These are phyloP conservation scores for Colletotrichum zoysiae DNA, from an alignment of 2,329 filamentous ascomycete genomes.

Conservation along the genomic window DNA sequence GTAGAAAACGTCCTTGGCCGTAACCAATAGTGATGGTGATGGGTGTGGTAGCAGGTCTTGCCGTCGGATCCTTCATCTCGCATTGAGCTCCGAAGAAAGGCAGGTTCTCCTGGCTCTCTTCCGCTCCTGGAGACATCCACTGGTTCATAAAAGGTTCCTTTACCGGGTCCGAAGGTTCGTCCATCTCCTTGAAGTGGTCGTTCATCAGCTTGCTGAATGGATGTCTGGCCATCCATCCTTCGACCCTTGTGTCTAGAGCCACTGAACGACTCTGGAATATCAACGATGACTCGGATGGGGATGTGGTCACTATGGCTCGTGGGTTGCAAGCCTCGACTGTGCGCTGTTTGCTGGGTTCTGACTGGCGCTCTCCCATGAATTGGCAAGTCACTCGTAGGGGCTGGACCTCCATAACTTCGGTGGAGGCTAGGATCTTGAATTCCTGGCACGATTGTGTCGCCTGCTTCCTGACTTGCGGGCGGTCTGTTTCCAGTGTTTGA, in stretches of 20 bases:
- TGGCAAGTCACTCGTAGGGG: background rate
- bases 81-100: background rate
- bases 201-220: background rate
- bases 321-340: background rate
- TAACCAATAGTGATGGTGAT: conserved; percentile 74
- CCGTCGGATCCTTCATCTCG: conserved; percentile 31
- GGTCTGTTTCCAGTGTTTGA: background rate
- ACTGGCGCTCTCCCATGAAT: background rate
- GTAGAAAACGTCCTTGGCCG: conserved; percentile 47
- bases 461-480: background rate
- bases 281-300: conserved; percentile 50
- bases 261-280: conserved; percentile 46
- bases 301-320: conserved; percentile 55
- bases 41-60: conserved; percentile 66
- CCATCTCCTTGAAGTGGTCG: background rate
- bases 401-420: background rate
- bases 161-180: background rate
- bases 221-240: conserved; percentile 36
- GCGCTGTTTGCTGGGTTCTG: conserved; percentile 6
- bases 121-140: background rate
- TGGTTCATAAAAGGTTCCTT: background rate
- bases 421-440: background rate
- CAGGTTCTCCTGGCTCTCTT: background rate
- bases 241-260: conserved; percentile 31
- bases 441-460: background rate